Conservation (phyloP, 306 rosid genomes). For the Cucumis cinereus region DNA sequence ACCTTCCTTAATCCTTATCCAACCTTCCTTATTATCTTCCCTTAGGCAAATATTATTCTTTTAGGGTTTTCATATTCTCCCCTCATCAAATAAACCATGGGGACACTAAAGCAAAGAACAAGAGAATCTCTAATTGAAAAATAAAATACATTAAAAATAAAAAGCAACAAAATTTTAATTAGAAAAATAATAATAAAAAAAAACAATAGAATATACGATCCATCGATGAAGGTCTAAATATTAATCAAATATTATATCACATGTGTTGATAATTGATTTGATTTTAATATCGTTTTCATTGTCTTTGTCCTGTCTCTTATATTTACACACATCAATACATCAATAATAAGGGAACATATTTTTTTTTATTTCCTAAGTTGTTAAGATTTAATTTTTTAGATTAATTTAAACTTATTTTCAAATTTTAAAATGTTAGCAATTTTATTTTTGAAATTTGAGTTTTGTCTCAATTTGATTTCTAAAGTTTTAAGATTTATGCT, state of each 20-base stretch:
- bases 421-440: too few species aligned
- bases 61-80: neutral
- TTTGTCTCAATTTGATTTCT: too few species aligned
- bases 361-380: too few species aligned
- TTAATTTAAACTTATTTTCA: too few species aligned
- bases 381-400: too few species aligned
- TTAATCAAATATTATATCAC: neutral
- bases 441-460: too few species aligned
- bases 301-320: too few species aligned
- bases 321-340: neutral
- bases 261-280: neutral
- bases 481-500: too few species aligned
- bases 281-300: neutral
- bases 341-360: too few species aligned
- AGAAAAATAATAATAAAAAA: neutral
- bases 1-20: conserved; percentile 26
- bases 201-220: neutral
- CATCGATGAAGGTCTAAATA: neutral
- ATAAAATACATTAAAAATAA: neutral
- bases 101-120: neutral
- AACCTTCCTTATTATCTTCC: neutral
- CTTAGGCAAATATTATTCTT: neutral
- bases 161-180: neutral
- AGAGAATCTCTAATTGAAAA: neutral
- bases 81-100: neutral